Conservation (phyloP, 2,329 filamentous ascomycete genomes). For the Colletotrichum tropicicola region DNA sequence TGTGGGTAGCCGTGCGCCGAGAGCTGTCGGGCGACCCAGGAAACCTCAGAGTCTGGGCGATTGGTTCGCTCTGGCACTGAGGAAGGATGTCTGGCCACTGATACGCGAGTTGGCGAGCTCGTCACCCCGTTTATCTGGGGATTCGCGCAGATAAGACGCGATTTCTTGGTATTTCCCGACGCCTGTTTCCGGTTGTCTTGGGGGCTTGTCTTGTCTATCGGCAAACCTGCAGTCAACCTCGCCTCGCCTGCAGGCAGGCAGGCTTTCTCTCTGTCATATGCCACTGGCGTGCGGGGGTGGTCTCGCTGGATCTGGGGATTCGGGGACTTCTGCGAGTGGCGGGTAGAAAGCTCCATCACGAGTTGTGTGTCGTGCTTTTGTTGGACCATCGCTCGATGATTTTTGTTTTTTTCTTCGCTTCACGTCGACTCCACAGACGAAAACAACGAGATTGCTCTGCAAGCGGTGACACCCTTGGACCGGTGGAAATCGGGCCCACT, state of each 20-base stretch:
- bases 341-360: neutral
- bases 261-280: too few species aligned
- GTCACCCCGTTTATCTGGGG: neutral
- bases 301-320: neutral
- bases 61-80: too few species aligned
- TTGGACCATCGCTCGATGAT: neutral
- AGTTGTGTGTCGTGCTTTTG: neutral
- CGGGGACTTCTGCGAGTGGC: neutral
- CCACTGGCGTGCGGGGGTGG: neutral
- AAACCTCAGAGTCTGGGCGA: neutral
- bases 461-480: neutral
- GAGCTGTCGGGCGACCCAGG: neutral
- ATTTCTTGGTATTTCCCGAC: neutral
- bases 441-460: neutral
- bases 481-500: neutral
- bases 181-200: neutral
- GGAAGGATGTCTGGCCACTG: constrained; percentile 4
- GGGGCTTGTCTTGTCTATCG: neutral
- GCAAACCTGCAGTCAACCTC: too few species aligned
- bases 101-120: neutral
- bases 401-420: neutral
- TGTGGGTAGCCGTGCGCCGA: constrained; percentile 15
- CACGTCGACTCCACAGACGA: neutral
- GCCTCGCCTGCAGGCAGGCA: too few species aligned
- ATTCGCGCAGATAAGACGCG: neutral